These are phyloP conservation scores for Pterocarpus santalinus DNA, from an alignment of 306 rosid genomes.

Conservation along the genomic window DNA sequence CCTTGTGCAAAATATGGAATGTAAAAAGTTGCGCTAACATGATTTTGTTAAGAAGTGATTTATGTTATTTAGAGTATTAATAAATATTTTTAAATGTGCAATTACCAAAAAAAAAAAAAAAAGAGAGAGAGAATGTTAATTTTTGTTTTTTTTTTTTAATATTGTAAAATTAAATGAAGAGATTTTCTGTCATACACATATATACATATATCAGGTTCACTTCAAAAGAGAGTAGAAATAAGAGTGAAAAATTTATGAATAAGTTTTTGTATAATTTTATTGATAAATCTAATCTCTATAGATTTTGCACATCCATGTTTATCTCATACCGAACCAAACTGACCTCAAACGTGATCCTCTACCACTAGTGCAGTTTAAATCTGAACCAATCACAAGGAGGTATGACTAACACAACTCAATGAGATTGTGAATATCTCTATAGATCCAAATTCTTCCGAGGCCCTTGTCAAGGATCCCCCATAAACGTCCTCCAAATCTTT, in stretches of 20 bases:
- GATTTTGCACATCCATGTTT: background rate
- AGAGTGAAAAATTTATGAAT: background rate
- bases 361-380: background rate
- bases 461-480: background rate
- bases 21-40: background rate
- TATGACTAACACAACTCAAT: no score
- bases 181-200: no score
- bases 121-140: no score
- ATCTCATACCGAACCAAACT: background rate
- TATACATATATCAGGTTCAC: no score
- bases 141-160: no score
- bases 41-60: no score
- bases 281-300: no score
- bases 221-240: background rate
- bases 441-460: no score
- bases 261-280: no score
- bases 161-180: background rate
- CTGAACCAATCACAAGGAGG: background rate
- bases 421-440: background rate
- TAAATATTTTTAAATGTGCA: no score
- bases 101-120: no score
- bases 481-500: background rate
- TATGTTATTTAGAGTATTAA: no score
- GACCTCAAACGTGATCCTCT: background rate
- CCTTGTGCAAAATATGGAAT: background rate